Conservation (phyloP, 768 basidiomycete species). For the Zangia roseola region DNA sequence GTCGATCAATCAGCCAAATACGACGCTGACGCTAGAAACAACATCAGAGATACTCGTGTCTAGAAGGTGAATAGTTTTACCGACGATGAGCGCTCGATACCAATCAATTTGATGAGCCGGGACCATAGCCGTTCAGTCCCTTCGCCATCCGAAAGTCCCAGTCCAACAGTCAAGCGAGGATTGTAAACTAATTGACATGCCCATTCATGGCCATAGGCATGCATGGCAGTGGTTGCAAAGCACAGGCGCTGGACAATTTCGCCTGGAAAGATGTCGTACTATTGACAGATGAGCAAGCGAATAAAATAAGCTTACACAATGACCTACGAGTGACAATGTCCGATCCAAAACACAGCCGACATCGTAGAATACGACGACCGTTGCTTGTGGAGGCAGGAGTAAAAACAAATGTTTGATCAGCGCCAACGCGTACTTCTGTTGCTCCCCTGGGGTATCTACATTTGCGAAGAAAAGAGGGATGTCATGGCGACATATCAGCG, state of each 20-base stretch:
- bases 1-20: conserved; percentile 37
- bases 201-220: conserved; percentile 40
- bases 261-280: background rate
- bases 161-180: background rate
- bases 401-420: conserved; percentile 31
- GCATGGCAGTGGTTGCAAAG: conserved; percentile 36
- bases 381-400: conserved; percentile 31
- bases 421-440: conserved; percentile 35
- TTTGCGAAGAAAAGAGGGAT: conserved; percentile 37
- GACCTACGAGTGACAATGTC: conserved; percentile 25
- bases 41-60: too few species aligned
- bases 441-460: conserved; percentile 7
- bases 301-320: too few species aligned
- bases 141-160: conserved; percentile 20
- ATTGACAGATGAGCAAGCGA: background rate
- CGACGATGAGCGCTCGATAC: conserved; percentile 29
- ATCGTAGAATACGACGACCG: conserved; percentile 29
- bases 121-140: conserved; percentile 34
- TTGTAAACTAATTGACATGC: conserved; percentile 12
- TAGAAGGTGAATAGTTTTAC: too few species aligned
- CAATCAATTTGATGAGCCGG: conserved; percentile 33
- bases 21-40: too few species aligned
- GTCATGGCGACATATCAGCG: conserved; percentile 36
- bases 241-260: background rate
- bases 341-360: conserved; percentile 36